Percentiles rank a stretch among this genome's conserved stretches.
phyloP scores from a whole-genome alignment of 2,329 filamentous ascomycete species.

The Neopestalotiopsis rosae region DNA sequence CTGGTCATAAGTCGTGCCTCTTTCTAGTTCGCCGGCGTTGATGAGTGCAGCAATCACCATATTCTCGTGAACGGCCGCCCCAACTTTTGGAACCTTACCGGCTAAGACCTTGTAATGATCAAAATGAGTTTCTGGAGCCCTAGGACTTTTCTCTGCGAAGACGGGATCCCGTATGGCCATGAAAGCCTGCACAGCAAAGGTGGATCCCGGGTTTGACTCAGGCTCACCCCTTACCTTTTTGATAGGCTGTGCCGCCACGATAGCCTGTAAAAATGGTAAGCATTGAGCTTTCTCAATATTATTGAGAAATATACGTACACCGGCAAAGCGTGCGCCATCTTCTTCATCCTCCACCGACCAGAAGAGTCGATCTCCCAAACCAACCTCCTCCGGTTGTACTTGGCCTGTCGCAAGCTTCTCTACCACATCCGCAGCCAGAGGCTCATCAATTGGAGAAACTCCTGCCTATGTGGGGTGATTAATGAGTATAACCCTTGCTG shows the following conservation, averaged over 20 bases:
- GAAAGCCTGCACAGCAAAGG: not conserved
- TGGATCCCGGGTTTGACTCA: not conserved
- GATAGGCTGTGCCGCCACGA: not conserved
- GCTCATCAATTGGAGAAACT: not conserved
- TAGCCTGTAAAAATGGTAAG: not conserved
- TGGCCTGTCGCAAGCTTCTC: not conserved
- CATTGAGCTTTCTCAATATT: not conserved
- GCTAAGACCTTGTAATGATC: not conserved
- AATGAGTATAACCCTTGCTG: not conserved
- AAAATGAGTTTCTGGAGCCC: not conserved
- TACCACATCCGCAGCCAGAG: not conserved
- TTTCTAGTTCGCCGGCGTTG: not conserved
- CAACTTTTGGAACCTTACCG: not conserved
- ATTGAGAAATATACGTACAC: not conserved
- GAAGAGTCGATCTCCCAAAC: not conserved
- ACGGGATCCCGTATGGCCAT: not conserved
- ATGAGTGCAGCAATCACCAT: constrained; percentile 4
- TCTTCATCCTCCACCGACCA: not conserved
- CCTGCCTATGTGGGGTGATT: not conserved
- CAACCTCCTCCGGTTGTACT: not conserved
- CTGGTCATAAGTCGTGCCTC: constrained; percentile 1
- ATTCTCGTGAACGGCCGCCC: not conserved
- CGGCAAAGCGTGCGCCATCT: not conserved
- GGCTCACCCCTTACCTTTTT: too few species aligned
- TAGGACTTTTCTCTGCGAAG: not conserved